These are phyloP conservation scores for Ramalina peruviana DNA, from an alignment of 495 filamentous ascomycete genomes.

Conservation along the genomic window DNA sequence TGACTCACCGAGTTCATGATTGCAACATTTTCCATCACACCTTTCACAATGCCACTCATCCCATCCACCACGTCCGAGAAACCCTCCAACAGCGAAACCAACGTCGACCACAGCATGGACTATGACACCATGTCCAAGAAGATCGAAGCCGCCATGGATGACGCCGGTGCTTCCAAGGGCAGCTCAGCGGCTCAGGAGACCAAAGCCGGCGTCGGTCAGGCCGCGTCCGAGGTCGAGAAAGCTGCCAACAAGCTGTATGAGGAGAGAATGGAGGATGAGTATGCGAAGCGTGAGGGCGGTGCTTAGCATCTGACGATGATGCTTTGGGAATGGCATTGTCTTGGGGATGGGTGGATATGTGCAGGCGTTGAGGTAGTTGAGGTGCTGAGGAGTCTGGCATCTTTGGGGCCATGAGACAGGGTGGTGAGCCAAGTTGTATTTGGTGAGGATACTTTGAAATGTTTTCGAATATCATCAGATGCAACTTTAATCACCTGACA, in stretches of 20 bases:
- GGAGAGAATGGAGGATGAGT: conserved; percentile 23
- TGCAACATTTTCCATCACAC: background rate
- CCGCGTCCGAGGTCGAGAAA: conserved; percentile 11
- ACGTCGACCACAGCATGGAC: background rate
- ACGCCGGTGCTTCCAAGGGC: conserved; percentile 2
- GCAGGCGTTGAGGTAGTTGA: too few species aligned
- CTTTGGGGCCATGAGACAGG: too few species aligned
- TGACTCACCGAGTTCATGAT: too few species aligned
- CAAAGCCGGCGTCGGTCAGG: conserved; percentile 7
- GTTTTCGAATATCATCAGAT: too few species aligned
- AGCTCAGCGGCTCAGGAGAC: conserved; percentile 11
- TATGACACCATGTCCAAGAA: conserved; percentile 7
- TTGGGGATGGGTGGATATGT: too few species aligned
- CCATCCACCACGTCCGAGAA: conserved; percentile 10
- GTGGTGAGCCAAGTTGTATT: too few species aligned
- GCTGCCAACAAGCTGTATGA: conserved; percentile 14
- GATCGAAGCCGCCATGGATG: conserved; percentile 8
- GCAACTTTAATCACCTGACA: too few species aligned
- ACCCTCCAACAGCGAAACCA: conserved; percentile 8
- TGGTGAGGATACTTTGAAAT: too few species aligned
- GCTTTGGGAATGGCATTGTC: too few species aligned
- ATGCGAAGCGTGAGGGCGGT: conserved; percentile 26
- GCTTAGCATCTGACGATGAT: conserved; percentile 8
- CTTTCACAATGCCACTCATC: conserved; percentile 6
- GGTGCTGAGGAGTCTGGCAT: too few species aligned